Evolutionary conservation across 176 grass and related monocot species (phyloP), one percentile per base, ranked within the genome.

Genomic region (Calamus simplicifolius): DNA sequence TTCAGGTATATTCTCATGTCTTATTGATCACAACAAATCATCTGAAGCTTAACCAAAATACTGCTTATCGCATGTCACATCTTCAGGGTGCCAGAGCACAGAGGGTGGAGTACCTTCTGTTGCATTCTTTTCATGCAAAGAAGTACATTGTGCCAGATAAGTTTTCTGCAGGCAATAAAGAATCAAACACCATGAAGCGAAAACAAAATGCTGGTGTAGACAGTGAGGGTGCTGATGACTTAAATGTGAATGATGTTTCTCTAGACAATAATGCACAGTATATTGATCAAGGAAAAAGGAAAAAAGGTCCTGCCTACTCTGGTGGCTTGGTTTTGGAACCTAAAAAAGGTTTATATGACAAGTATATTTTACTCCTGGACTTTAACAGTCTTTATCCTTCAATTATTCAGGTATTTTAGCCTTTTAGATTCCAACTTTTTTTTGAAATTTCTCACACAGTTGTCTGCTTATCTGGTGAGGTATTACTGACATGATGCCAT

Each of bases 341-440:
- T 57, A 98, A 98, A 88, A 92, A 81, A 31, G 93, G 93, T 70
- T 73, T 98, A 73, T 98, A 98, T 76, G 93, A 92, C 70, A 98
- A 92, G 75, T 91, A 87, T 52, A 81, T 98, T 71, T 59, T 98
- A 48, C 87, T 98, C 64, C 79, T 98, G 18, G 93, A 98, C 70
- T 92, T 98, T 56, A 98, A 98, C 71, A 98, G 93, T 38, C 87
- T 98, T 57, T 98, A 98, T 68, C 93, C 93, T 78, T 98, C 93
- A 43, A 98, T 98, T 64, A 98, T 98, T 71, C 93, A 92, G 88
- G 93, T 92, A 67, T 52, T 23, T 58, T 63, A 50, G 10, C 35
- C 0, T 35, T 35, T 43, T 43, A 43, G 35, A 43, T 43, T 7
- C 6, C 10, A 43, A 43, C 35, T 13, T 43, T 43, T 43, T 10